Evolutionary conservation across 2,329 filamentous ascomycete species (phyloP).

Genomic region (Hypoxylon sp.): DNA sequence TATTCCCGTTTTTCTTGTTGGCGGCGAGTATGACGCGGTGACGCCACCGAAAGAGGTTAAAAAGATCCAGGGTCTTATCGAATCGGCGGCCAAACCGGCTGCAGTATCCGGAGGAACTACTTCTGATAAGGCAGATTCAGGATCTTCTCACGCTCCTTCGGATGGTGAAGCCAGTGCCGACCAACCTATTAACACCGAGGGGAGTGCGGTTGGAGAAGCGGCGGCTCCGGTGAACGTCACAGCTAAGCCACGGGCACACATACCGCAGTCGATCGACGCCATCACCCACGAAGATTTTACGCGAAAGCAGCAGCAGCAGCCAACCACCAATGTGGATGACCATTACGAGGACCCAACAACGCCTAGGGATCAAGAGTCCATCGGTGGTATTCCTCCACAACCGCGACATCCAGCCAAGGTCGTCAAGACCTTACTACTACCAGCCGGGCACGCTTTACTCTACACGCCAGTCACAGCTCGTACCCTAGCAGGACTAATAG

Average conservation of each 20-base stretch:
- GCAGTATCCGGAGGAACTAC: constrained; percentile 1
- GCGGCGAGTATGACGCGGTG: constrained; percentile 81
- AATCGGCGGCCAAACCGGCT: constrained; percentile 30
- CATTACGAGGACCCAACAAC: constrained; percentile 61
- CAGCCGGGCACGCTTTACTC: constrained; percentile 84
- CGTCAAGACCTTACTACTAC: constrained; percentile 79
- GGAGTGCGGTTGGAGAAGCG: constrained; percentile 62
- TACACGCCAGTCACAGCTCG: constrained; percentile 84
- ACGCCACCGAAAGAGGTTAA: constrained; percentile 80
- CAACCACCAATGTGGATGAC: constrained; percentile 46
- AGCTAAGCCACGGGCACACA: constrained; percentile 51
- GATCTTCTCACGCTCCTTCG: constrained; percentile 17
- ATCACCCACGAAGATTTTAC: constrained; percentile 59
- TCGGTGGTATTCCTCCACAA: constrained; percentile 63
- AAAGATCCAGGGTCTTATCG: constrained; percentile 70
- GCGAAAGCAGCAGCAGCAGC: constrained; percentile 45
- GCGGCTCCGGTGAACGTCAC: constrained; percentile 64
- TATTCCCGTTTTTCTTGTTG: constrained; percentile 83
- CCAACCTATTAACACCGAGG: constrained; percentile 29
- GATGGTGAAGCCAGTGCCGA: constrained; percentile 25
- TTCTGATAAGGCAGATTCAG: constrained; percentile 16
- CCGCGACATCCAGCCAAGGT: constrained; percentile 65
- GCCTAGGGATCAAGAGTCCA: constrained; percentile 63
- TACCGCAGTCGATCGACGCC: constrained; percentile 58
- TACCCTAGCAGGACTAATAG: constrained; percentile 83